Evolutionary conservation across 2,329 filamentous ascomycete genomes (phyloP).

Genomic region (Neonectria faginata): DNA sequence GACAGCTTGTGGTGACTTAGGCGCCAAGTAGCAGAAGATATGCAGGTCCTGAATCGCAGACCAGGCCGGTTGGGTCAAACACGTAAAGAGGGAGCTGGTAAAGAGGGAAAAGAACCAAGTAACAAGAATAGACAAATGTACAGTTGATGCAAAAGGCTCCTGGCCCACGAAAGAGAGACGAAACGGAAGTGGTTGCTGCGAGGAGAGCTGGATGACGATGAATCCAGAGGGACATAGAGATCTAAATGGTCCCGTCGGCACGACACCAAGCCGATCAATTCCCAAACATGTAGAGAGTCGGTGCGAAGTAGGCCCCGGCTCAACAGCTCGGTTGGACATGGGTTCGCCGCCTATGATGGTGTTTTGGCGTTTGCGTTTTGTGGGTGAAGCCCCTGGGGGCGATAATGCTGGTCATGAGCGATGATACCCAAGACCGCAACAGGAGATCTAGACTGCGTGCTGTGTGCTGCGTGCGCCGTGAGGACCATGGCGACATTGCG

Average conservation of each 20-base stretch:
- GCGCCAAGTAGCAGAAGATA: constrained; percentile 12
- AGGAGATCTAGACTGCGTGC: constrained; percentile 15
- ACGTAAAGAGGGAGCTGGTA: constrained; percentile 1
- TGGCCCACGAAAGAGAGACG: constrained; percentile 13
- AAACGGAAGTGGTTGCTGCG: constrained; percentile 7
- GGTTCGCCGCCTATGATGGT: constrained; percentile 3
- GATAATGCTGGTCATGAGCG: constrained; percentile 15
- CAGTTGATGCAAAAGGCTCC: constrained; percentile 20
- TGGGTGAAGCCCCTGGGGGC: constrained; percentile 11
- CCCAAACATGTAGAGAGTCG: constrained; percentile 22
- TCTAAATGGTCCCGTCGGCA: constrained; percentile 30
- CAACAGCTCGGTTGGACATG: constrained; percentile 11
- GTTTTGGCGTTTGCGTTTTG: constrained; percentile 18
- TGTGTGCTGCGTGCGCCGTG: not conserved
- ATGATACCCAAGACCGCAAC: constrained; percentile 26
- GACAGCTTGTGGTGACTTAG: constrained; percentile 9
- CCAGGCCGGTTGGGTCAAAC: constrained; percentile 20
- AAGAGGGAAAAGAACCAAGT: constrained; percentile 2
- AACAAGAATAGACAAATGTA: constrained; percentile 7
- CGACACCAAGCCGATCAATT: constrained; percentile 24
- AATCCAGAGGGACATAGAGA: constrained; percentile 18
- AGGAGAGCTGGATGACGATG: constrained; percentile 4
- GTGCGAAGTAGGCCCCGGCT: constrained; percentile 6
- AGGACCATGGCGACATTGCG: constrained; percentile 12
- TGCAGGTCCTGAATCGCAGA: constrained; percentile 18